Conservation (phyloP, 2,329 filamentous ascomycete genomes). For the Aspergillus pseudoviridinutans region DNA sequence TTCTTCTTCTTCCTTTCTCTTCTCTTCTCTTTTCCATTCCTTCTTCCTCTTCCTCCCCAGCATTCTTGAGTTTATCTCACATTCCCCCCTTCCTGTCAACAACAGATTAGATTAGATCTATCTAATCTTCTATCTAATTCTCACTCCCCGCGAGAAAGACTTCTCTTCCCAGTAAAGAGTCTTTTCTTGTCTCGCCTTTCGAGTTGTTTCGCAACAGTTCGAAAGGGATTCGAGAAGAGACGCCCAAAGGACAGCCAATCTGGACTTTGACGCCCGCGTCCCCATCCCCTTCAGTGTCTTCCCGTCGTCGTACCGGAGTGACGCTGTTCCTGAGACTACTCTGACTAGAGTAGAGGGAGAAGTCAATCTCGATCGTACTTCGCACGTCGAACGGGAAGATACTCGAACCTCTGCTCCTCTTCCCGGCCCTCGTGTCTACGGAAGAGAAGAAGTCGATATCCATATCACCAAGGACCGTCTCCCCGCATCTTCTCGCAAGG, state of each 20-base stretch:
- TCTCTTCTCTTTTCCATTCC: constrained; percentile 2
- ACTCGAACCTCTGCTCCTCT: constrained; percentile 67
- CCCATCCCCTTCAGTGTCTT: constrained; percentile 99
- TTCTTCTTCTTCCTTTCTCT: constrained; percentile 6
- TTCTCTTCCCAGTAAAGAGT: constrained; percentile 33
- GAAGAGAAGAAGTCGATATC: constrained; percentile 84
- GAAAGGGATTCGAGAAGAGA: constrained; percentile 65
- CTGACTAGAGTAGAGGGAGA: constrained; percentile 84
- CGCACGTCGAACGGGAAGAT: constrained; percentile 98
- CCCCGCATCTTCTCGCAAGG: constrained; percentile 3
- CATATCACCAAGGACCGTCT: constrained; percentile 50
- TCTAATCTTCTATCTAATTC: constrained; percentile 15
- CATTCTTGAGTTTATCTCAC: constrained; percentile 3
- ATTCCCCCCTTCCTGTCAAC: constrained; percentile 17
- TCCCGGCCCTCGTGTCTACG: constrained; percentile 62
- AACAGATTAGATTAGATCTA: constrained; percentile 19
- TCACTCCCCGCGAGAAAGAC: constrained; percentile 33
- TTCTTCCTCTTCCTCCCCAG: constrained; percentile 18
- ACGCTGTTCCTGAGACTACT: constrained; percentile 63
- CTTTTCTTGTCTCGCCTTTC: constrained; percentile 49
- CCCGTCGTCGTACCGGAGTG: constrained; percentile 91
- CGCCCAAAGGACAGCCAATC: constrained; percentile 81
- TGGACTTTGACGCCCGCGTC: constrained; percentile 99
- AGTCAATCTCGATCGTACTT: constrained; percentile 68
- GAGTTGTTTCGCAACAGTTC: constrained; percentile 44